phyloP scores from a whole-genome alignment of 1,139 yeast species.

The Yamadazyma diospyri region DNA sequence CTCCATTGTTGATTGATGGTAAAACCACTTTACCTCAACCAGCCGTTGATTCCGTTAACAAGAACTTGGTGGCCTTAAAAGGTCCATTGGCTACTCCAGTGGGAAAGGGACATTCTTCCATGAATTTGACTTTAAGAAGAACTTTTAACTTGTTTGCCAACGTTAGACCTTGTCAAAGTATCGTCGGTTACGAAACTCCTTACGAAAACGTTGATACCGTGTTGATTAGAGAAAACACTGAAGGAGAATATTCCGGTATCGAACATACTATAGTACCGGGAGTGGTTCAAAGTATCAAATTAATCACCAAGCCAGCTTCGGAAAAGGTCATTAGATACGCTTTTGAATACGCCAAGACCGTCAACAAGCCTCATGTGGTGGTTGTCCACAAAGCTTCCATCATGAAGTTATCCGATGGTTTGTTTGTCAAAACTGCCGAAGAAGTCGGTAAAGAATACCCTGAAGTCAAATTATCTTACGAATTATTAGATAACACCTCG shows the following conservation, averaged over 20 bases:
- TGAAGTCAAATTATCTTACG: conserved; percentile 75
- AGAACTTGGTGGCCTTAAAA: conserved; percentile 90
- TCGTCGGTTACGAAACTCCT: conserved; percentile 92
- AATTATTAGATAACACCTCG: conserved; percentile 93
- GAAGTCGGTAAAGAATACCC: conserved; percentile 91
- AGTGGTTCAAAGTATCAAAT: conserved; percentile 95
- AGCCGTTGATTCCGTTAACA: conserved; percentile 90
- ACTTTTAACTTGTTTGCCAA: conserved; percentile 95
- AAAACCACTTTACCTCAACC: conserved; percentile 91
- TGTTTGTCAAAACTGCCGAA: conserved; percentile 88
- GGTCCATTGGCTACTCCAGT: conserved; percentile 98
- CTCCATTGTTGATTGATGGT: conserved; percentile 89
- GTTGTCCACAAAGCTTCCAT: conserved; percentile 98
- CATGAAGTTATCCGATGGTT: conserved; percentile 97
- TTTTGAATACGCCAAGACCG: conserved; percentile 89
- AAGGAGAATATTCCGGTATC: conserved; percentile 98
- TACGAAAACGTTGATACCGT: conserved; percentile 94
- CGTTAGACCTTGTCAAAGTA: conserved; percentile 94
- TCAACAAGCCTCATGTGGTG: conserved; percentile 82
- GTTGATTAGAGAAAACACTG: conserved; percentile 97
- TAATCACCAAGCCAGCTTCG: conserved; percentile 93
- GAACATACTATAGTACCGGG: conserved; percentile 98
- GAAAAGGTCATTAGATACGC: conserved; percentile 96
- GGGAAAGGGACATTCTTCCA: conserved; percentile 97
- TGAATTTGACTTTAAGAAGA: conserved; percentile 96